Percentiles rank a stretch among this genome's conserved stretches.
Conservation (phyloP, 352 stramenopile genomes). For the Pythium oligandrum region DNA sequence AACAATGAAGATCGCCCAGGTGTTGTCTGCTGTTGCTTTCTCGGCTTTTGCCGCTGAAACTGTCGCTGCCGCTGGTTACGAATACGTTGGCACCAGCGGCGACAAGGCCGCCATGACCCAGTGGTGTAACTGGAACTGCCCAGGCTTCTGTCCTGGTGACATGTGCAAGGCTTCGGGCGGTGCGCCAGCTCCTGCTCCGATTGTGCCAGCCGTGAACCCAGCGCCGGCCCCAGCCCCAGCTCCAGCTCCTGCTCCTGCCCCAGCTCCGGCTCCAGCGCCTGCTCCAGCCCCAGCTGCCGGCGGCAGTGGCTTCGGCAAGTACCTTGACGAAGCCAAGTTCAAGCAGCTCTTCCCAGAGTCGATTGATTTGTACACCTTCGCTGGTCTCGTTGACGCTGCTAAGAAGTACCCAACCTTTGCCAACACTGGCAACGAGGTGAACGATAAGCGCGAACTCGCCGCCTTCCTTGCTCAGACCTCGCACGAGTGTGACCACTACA, state of each 20-base stretch:
- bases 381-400: conserved; percentile 29
- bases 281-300: neutral
- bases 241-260: neutral
- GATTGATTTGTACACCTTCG: conserved; percentile 36
- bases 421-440: conserved; percentile 32
- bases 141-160: too few relatives aligned
- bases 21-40: neutral
- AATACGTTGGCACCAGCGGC: neutral
- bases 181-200: too few relatives aligned
- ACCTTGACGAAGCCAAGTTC: conserved; percentile 35
- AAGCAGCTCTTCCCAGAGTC: conserved; percentile 30
- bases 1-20: neutral
- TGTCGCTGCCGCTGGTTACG: too few relatives aligned
- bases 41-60: neutral
- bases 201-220: too few relatives aligned
- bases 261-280: too few relatives aligned
- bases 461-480: conserved; percentile 41
- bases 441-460: conserved; percentile 37
- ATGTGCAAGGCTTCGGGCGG: too few relatives aligned
- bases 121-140: too few relatives aligned
- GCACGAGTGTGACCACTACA: conserved; percentile 41
- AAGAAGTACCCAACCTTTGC: conserved; percentile 35
- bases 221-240: too few relatives aligned
- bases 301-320: conserved; percentile 19
- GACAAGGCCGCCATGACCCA: neutral